Evolutionary conservation across 2,329 filamentous ascomycete species (phyloP), one percentile per base, ranked within the genome.

Genomic region (Sodiomyces alkalinus): DNA sequence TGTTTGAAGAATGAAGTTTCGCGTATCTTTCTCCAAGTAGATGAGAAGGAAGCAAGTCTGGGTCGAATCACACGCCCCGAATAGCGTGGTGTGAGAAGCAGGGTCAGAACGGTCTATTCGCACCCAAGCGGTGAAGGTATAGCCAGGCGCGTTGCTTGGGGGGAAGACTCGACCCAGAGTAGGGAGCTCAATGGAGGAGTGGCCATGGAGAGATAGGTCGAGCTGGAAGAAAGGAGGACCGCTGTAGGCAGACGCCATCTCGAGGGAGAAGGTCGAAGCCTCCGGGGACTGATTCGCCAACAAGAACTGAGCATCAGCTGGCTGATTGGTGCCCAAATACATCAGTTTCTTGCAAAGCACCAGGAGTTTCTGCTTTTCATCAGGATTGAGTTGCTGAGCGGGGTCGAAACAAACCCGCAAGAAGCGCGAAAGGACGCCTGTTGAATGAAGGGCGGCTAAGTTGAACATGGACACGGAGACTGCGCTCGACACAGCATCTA

Each of bases 31-130:
- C 49, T 98, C 92, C 21, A 98, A 64, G 46, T 98, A 98, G 34
- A 85, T 76, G 41, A 98, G 71, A 19, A 98, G 58, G 45, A 98
- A 98, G 51, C 90, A 98, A 5, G 81, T 83, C 50, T 96, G 87
- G 5, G 74, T 83, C 4, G 77, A 65, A 53, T 98, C 90, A 51
- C 92, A 96, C 7, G 90, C 82, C 16, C 90, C 90, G 49, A 98
- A 98, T 10, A 98, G 68, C 0, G 90, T 98, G 0, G 90, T 98
- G 49, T 98, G 90, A 11, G 80, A 75, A 25, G 71, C 69, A 5
- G 70, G 58, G 48, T 98, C 92, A 49, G 90, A 96, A 22, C 73
- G 63, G 48, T 96, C 86, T 34, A 98, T 71, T 13, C 80, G 74
- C 27, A 93, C 68, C 90, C 90, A 98, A 1, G 82, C 71, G 25